Evolutionary conservation across 179 eudicot genomes (phyloP).

Genomic region (Carnegiea gigantea): DNA sequence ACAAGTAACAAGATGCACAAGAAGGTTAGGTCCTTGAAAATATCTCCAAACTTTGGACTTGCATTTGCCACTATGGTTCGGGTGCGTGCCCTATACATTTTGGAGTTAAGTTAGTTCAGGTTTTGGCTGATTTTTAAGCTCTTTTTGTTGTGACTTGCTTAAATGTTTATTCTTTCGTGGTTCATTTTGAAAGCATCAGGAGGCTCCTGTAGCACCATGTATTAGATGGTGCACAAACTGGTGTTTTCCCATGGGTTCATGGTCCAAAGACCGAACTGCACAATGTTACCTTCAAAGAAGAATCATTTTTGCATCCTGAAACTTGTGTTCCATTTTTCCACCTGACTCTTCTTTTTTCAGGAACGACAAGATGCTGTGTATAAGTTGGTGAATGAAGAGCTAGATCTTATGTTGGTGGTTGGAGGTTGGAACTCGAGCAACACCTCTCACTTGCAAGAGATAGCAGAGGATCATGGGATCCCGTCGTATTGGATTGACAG

Average conservation of each 20-base stretch:
- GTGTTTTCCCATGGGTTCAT: background rate
- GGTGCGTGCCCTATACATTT: background rate
- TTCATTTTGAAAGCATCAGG: background rate
- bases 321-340: background rate
- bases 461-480: constrained; percentile 87
- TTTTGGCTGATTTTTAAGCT: background rate
- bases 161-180: background rate
- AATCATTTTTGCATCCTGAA: background rate
- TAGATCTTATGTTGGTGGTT: constrained; percentile 85
- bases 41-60: background rate
- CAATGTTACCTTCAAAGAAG: background rate
- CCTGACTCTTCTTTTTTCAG: constrained; percentile 36
- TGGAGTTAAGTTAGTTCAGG: background rate
- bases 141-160: background rate
- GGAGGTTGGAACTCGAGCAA: constrained; percentile 99
- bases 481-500: constrained; percentile 97
- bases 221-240: background rate
- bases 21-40: background rate
- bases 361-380: constrained; percentile 99
- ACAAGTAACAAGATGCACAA: background rate
- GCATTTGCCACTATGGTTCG: background rate
- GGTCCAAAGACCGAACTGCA: background rate
- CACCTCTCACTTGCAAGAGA: constrained; percentile 98
- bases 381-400: constrained; percentile 70
- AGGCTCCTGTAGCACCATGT: background rate